A percentile compares a stretch with the other conserved stretches of the same genome.
These are phyloP conservation scores for Verbascum thapsus DNA, from an alignment of 257 asterid species.

Conservation along the genomic window DNA sequence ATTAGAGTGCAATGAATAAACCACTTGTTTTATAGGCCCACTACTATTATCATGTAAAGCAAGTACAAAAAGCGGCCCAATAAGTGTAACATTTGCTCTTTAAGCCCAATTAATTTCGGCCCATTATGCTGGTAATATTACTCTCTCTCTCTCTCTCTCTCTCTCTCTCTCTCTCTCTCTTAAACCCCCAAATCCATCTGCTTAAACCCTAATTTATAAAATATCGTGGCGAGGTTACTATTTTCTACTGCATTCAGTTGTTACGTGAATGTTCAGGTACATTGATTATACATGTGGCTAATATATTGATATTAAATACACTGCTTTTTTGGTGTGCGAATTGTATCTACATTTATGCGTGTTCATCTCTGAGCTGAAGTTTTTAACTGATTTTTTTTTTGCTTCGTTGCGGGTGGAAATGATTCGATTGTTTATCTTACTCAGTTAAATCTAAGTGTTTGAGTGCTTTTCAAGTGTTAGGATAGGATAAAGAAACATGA, in stretches of 20 bases:
- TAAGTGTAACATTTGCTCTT: no score
- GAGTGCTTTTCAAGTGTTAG: no score
- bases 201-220: conserved; percentile 11
- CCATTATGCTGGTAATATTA: neutral
- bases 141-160: neutral
- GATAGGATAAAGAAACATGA: no score
- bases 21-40: no score
- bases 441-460: neutral
- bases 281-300: neutral
- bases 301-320: neutral
- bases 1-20: no score
- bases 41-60: no score
- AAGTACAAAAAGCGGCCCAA: no score
- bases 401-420: neutral
- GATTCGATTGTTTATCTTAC: neutral
- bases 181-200: neutral
- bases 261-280: conserved; percentile 37
- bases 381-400: neutral
- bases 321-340: neutral
- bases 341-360: neutral
- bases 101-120: neutral
- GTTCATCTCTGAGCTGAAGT: neutral
- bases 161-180: neutral
- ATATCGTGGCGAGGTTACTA: neutral
- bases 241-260: conserved; percentile 6